Base-by-base conservation (phyloP, 169 alveolate genomes). In the Plasmodium ovale region DNA sequence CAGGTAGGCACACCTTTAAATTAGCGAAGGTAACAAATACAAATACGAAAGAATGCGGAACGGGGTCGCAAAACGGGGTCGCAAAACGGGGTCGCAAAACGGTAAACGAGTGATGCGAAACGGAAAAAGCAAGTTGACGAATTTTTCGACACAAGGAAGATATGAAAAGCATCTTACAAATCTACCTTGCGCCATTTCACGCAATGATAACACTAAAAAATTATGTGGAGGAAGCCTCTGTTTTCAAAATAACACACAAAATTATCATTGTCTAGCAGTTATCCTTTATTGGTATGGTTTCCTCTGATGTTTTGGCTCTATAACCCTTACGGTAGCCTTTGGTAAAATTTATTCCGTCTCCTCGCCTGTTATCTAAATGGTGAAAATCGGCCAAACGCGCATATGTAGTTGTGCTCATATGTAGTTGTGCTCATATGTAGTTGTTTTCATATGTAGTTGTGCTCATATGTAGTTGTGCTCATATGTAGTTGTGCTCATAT, bases 331-430 rank as follows among this genome's bases (percentile, higher is more conserved):
- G 60, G 35, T 79, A 25, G 19, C 58, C 33, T 59, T 79, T 79
- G 29, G 29, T 47, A 58, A 79, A 79, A 79, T 79, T 44, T 62
- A 79, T 79, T 14, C 74, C 77, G 39, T 64, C 89, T 35, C 77
- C 89, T 79, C 33, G 60, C 29, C 77, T 62, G 56, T 79, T 79
- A 56, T 79, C 89, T 79, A 25, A 31, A 62, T 37, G 25, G 16
- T 14, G 6, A 42, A 51, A 60, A 77, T 9, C 4, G 82, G 59
- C 35, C 7, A 33, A 0, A 37, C 51, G 27, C 10, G 27, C 3
- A 19, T 31, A 33, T 31, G 21, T 7, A 33, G 2, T 21, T 51
- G n/a, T 35, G 35, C 14, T 47, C 14, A 29, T n/a, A 21, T 19
- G 25, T 6, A 54, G n/a, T 16, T 62, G 33, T 29, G 12, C n/a